A percentile compares a stretch with the other conserved stretches of the same genome.
phyloP scores from a whole-genome alignment of 805 yeast species.

The Lipomyces orientalis region DNA sequence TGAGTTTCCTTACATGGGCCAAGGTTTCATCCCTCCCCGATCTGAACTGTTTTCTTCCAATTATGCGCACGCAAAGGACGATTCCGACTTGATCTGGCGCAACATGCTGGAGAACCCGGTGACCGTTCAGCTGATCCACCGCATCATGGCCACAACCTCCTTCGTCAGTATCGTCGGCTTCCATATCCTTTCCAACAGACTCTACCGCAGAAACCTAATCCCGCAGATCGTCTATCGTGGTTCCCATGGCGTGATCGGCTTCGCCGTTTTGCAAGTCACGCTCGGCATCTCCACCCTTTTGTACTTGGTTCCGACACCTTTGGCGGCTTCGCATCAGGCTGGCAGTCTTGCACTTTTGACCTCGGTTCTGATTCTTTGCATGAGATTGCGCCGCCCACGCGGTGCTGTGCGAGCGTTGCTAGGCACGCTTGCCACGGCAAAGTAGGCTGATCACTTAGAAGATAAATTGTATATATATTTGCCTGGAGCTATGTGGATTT shows the following conservation, averaged over 20 bases:
- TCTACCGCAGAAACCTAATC: conserved; percentile 46
- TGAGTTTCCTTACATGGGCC: conserved; percentile 96
- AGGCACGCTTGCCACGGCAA: background rate
- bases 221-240: conserved; percentile 64
- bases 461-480: background rate
- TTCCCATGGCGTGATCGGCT: conserved; percentile 75
- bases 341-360: conserved; percentile 92
- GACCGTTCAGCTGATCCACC: conserved; percentile 90
- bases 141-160: conserved; percentile 82
- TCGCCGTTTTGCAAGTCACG: conserved; percentile 80
- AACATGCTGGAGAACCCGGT: conserved; percentile 93
- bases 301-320: conserved; percentile 87
- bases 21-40: conserved; percentile 68
- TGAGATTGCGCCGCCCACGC: conserved; percentile 50
- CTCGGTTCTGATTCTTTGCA: conserved; percentile 66
- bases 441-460: background rate
- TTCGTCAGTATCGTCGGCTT: conserved; percentile 56
- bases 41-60: conserved; percentile 78
- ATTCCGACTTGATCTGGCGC: conserved; percentile 85
- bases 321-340: conserved; percentile 96
- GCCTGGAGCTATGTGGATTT: conserved; percentile 2
- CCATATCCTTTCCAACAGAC: conserved; percentile 62
- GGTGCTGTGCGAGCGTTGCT: conserved; percentile 1
- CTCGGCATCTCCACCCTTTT: conserved; percentile 86
- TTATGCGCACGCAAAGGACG: conserved; percentile 69